Evolutionary conservation across 116 monocot genomes (phyloP).

Genomic region (Iris pallida): DNA sequence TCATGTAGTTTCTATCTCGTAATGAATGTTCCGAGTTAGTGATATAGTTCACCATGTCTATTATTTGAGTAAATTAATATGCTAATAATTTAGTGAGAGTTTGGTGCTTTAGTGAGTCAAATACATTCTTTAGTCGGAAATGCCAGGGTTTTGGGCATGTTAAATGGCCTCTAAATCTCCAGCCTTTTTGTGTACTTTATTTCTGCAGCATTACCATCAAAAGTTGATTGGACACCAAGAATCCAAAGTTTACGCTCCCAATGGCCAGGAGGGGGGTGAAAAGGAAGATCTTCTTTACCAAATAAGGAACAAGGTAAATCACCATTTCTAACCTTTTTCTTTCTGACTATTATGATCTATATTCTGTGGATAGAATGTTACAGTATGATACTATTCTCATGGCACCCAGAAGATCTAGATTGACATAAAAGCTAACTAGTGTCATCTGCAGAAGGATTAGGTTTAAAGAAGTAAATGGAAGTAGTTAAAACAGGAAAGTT

Average conservation of each 20-base stretch:
- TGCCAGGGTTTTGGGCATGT: neutral
- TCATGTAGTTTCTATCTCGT: too few species aligned
- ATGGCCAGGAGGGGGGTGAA: slow-evolving; percentile 31
- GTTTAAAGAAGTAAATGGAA: neutral
- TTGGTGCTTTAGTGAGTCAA: neutral
- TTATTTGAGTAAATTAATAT: too few species aligned
- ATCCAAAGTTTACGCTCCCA: slow-evolving; percentile 7
- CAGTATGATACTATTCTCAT: neutral
- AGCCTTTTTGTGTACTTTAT: neutral
- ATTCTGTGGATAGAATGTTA: neutral
- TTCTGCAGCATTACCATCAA: slow-evolving; percentile 24
- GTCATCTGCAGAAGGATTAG: neutral
- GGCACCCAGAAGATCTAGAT: neutral
- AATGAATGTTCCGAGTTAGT: too few species aligned
- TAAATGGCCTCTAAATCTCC: neutral
- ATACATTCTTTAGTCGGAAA: neutral
- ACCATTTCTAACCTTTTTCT: neutral
- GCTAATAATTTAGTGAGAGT: neutral
- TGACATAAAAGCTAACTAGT: neutral
- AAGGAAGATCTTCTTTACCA: slow-evolving; percentile 54
- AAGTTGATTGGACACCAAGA: slow-evolving; percentile 32
- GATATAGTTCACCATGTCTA: too few species aligned
- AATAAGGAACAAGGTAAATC: slow-evolving; percentile 55
- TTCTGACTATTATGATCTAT: neutral
- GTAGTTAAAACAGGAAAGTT: too few species aligned